Evolutionary conservation across 495 filamentous ascomycete genomes (phyloP), one percentile per base, ranked within the genome.

Genomic region (Penicillium silybi): DNA sequence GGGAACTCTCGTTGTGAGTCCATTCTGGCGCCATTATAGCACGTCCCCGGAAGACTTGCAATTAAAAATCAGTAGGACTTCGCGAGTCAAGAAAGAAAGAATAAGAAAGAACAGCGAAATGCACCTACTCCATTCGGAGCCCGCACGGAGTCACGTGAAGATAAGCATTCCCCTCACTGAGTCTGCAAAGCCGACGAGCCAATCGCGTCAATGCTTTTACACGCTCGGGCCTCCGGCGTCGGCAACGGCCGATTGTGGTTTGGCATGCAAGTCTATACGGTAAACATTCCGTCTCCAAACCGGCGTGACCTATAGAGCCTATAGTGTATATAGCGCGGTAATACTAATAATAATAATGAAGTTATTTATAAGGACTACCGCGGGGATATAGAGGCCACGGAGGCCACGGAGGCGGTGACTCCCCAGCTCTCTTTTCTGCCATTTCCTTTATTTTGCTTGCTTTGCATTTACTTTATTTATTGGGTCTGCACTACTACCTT

Each of bases 1-100:
- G 72, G 56, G 72, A 74, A 15, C 57, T 72, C 64, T 77, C 74
- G 25, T 63, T 67, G 22, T 59, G 61, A 42, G 46, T 44, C 35
- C 54, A 32, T 39, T 64, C 62, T 48, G 58, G 34, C 39, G 66
- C 56, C 69, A 73, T 70, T 25, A 13, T 5, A 32, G 16, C 35
- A 43, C 29, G 8, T 32, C 29, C 29, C 26, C 29, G 9, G 29
- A 32, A 13, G 11, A 32, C 29, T 32, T 32, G 8, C 9, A 27
- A 26, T 17, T 48, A 16, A 20, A 32, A 43, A 38, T 23, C 27
- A 35, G 27, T 11, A 16, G 32, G 18, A 40, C 27, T 19, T 42
- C 40, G 41, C 22, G 20, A 51, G 22, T 37, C n/a, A 32, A 29
- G 23, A 19, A 20, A 10, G 27, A 44, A 43, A 25, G 27, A n/a